Base-by-base conservation (phyloP, 2,329 filamentous ascomycete genomes). In the Coleophoma eucalyptorum region DNA sequence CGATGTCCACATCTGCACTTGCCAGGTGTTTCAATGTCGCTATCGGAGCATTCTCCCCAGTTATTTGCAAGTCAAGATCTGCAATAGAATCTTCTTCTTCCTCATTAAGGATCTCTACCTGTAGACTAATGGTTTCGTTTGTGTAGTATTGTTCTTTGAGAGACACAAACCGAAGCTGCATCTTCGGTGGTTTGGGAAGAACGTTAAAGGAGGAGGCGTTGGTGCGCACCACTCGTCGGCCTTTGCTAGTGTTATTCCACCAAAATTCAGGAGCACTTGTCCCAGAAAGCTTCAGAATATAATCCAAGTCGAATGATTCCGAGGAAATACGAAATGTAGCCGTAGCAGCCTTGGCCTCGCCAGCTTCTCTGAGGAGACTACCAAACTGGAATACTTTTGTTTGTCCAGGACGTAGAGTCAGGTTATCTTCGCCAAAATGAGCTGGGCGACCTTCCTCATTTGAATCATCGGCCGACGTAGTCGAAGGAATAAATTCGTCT, bases 181-280 rank as follows among this genome's bases (percentile, higher is more conserved):
- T 83, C 69, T 97, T 97, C 0, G 94, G 94, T 26, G 93, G 94
- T 57, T 95, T 89, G 1, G 94, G 93, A 49, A 91, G 77, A 20
- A 99, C 84, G 50, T 82, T 85, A 50, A 96, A 80, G 2, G 73
- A 72, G 33, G 80, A 74, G 8, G 79, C 70, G 43, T 78, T 73
- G 11, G 69, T 58, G 8, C 81, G 74, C 26, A 75, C 68, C 18
- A 80, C 66, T 26, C 70, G 73, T 52, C 75, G 76, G 48, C 69
- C 75, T 0, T 67, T 64, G 13, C 70, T 68, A 3, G 68, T 67
- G 6, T 70, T 65, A 2, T 73, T 67, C 62, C 77, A 78, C 81
- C 82, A 86, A 1, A 76, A 65, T 37, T 73, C 69, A 15, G 69
- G 63, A 1, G 66, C 63, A 19, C 67, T 71, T 10, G 67, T 67